Conservation (phyloP, 495 filamentous ascomycete species). For the Penicillium desertorum region DNA sequence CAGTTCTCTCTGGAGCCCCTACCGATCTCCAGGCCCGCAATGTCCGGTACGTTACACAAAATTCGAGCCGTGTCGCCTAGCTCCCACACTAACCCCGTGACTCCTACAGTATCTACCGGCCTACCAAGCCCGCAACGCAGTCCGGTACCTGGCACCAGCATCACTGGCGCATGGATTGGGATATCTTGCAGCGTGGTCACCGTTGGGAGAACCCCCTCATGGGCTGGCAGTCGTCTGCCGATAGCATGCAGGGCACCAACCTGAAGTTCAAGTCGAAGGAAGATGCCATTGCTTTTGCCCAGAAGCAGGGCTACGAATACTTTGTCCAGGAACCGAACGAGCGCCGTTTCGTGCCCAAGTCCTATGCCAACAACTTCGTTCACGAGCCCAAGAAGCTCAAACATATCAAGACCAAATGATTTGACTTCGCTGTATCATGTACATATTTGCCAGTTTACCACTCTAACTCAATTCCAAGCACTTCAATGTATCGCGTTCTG, state of each 20-base stretch:
- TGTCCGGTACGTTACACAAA: conserved; percentile 65
- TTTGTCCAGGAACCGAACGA: conserved; percentile 96
- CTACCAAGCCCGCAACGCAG: conserved; percentile 88
- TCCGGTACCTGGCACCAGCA: conserved; percentile 79
- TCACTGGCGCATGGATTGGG: conserved; percentile 99
- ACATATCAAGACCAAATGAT: conserved; percentile 87
- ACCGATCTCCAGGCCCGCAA: conserved; percentile 89
- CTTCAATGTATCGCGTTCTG: not conserved
- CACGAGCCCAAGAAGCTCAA: conserved; percentile 84
- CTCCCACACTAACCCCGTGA: conserved; percentile 25
- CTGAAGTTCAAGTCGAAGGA: conserved; percentile 91
- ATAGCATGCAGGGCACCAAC: conserved; percentile 87
- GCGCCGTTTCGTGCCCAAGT: conserved; percentile 82
- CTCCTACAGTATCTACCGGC: conserved; percentile 74
- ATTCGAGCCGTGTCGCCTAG: not conserved
- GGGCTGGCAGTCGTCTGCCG: conserved; percentile 96
- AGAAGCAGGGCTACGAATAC: conserved; percentile 99
- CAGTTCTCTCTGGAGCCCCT: conserved; percentile 87
- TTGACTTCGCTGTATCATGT: conserved; percentile 38
- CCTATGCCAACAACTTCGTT: conserved; percentile 94
- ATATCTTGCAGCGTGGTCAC: conserved; percentile 80
- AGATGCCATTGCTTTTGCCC: conserved; percentile 89
- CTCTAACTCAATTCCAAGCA: conserved; percentile 11
- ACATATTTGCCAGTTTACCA: conserved; percentile 40
- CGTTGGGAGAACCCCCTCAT: conserved; percentile 98